Conservation (phyloP, 2,329 filamentous ascomycete genomes). For the Aschersonia sp. region DNA sequence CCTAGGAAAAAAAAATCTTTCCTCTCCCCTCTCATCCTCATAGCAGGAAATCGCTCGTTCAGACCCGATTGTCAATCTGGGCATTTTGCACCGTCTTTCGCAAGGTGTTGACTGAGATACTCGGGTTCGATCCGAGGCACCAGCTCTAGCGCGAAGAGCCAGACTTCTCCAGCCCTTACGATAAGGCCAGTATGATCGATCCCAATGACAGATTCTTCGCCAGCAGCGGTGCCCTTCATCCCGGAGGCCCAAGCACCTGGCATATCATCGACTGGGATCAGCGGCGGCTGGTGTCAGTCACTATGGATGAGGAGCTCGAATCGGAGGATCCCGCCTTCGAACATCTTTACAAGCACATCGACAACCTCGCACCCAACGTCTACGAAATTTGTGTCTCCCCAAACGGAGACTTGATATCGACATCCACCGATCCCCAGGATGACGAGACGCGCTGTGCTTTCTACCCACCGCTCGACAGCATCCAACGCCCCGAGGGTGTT, state of each 20-base stretch:
- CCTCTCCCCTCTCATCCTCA: too few species aligned
- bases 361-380: slow-evolving; percentile 6
- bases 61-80: too few species aligned
- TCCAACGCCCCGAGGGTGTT: slow-evolving; percentile 5
- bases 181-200: slow-evolving; percentile 1
- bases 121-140: too few species aligned
- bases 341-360: slow-evolving; percentile 9
- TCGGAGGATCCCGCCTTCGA: slow-evolving; percentile 7
- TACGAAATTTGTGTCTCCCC: slow-evolving; percentile 10
- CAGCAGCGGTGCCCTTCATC: background rate
- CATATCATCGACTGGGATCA: slow-evolving; percentile 11
- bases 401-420: slow-evolving; percentile 4
- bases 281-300: slow-evolving; percentile 10
- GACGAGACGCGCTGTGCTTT: slow-evolving; percentile 12
- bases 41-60: too few species aligned
- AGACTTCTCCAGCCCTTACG: too few species aligned
- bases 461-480: slow-evolving; percentile 10
- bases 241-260: slow-evolving; percentile 11
- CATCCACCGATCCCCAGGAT: slow-evolving; percentile 11
- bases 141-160: too few species aligned
- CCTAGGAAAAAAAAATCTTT: too few species aligned
- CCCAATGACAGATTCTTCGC: background rate
- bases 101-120: too few species aligned
- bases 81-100: too few species aligned
- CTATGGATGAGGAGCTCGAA: slow-evolving; percentile 12